A percentile compares a stretch with the other conserved stretches of the same genome.
These are phyloP conservation scores for Juncus inflexus DNA, from an alignment of 176 grass and related monocot species.

Conservation along the genomic window DNA sequence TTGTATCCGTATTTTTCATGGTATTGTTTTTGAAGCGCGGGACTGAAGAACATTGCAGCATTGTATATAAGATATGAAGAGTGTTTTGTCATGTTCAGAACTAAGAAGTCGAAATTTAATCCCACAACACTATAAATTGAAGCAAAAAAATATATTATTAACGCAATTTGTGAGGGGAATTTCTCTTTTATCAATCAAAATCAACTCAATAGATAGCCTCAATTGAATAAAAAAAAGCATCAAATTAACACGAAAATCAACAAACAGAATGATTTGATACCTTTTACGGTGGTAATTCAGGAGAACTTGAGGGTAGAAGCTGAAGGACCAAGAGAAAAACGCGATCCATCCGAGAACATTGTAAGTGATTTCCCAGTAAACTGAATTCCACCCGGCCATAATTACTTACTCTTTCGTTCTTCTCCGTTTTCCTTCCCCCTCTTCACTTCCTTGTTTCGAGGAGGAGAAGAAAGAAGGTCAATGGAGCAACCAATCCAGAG, in stretches of 20 bases:
- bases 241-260: neutral
- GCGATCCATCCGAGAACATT: constrained; percentile 89
- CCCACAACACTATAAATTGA: constrained; percentile 69
- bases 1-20: constrained; percentile 72
- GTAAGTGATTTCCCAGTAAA: constrained; percentile 63
- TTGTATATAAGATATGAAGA: constrained; percentile 96
- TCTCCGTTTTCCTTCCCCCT: neutral
- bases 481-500: neutral
- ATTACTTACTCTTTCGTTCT: constrained; percentile 21
- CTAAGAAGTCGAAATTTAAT: constrained; percentile 88
- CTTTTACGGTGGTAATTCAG: constrained; percentile 92
- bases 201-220: neutral
- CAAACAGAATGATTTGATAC: constrained; percentile 25
- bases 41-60: constrained; percentile 68
- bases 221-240: neutral
- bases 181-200: neutral
- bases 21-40: constrained; percentile 68
- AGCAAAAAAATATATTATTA: too few relatives aligned
- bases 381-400: constrained; percentile 80
- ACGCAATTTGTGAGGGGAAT: too few relatives aligned
- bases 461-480: neutral
- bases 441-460: too few relatives aligned
- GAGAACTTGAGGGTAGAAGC: constrained; percentile 91
- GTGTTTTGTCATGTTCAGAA: constrained; percentile 92
- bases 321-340: constrained; percentile 91